These are phyloP conservation scores for Eimeria falciformis DNA, from an alignment of 169 alveolate species.

Conservation along the genomic window DNA sequence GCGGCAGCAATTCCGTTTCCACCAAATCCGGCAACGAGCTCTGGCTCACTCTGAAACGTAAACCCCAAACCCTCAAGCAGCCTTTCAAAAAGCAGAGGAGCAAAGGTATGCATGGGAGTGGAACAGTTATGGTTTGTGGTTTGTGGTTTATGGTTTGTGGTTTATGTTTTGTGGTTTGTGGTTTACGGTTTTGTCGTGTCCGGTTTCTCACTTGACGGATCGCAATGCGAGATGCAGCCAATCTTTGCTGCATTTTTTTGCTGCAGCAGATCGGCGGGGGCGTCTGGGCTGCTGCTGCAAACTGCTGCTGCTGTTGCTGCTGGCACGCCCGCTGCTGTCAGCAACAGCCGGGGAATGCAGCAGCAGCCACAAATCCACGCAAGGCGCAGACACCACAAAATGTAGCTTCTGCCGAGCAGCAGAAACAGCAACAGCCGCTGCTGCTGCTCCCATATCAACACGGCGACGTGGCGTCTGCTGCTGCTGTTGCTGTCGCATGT, in stretches of 20 bases:
- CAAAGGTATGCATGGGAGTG: background rate
- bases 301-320: slow-evolving; percentile 7
- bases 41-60: slow-evolving; percentile 32
- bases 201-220: slow-evolving; percentile 49
- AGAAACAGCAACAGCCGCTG: slow-evolving; percentile 52
- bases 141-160: slow-evolving; percentile 50
- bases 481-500: slow-evolving; percentile 38
- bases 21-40: slow-evolving; percentile 29
- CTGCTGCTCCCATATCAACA: background rate
- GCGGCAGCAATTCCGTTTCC: slow-evolving; percentile 63
- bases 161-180: slow-evolving; percentile 9
- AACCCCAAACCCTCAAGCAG: slow-evolving; percentile 34
- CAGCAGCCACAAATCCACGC: slow-evolving; percentile 48
- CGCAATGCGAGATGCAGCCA: slow-evolving; percentile 65
- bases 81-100: background rate
- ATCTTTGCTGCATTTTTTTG: slow-evolving; percentile 12
- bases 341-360: slow-evolving; percentile 43
- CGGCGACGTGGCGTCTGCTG: slow-evolving; percentile 31
- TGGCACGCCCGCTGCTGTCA: slow-evolving; percentile 37
- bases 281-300: slow-evolving; percentile 22
- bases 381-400: slow-evolving; percentile 28
- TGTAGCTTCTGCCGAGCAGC: slow-evolving; percentile 22
- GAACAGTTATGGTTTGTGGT: background rate
- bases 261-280: background rate
- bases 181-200: too few species aligned